These are phyloP conservation scores for Jimgerdemannia lactiflua DNA, from an alignment of 192 early-diverging fungal genomes.

Conservation along the genomic window DNA sequence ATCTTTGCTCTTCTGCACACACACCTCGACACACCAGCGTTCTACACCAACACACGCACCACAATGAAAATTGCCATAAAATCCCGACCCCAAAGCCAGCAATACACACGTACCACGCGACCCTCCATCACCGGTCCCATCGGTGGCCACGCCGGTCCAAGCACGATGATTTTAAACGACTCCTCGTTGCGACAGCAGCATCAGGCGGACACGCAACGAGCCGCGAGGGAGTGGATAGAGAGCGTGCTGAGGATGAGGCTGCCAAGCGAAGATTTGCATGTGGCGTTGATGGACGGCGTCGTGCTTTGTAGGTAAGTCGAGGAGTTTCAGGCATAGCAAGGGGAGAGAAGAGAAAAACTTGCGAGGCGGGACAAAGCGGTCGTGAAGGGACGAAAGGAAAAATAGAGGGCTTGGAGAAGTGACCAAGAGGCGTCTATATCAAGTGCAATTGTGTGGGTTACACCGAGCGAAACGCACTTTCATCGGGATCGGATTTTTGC, in stretches of 20 bases:
- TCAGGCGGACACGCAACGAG: background rate
- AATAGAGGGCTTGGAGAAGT: too few relatives aligned
- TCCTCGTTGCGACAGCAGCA: background rate
- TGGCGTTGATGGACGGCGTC: conserved; percentile 70
- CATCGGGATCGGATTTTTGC: too few relatives aligned
- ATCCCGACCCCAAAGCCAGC: background rate
- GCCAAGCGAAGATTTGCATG: conserved; percentile 51
- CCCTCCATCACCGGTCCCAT: background rate
- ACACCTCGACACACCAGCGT: background rate
- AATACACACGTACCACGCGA: background rate
- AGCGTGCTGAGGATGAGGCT: conserved; percentile 14
- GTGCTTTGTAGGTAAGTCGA: conserved; percentile 67
- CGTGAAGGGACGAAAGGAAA: too few relatives aligned
- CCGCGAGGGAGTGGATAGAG: background rate
- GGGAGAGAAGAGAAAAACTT: conserved; percentile 4
- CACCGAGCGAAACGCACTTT: background rate
- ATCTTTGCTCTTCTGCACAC: background rate
- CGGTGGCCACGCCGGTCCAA: background rate
- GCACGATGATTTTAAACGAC: background rate
- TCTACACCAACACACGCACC: background rate
- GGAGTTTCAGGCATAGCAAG: background rate
- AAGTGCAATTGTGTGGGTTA: background rate
- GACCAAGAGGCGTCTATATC: too few relatives aligned
- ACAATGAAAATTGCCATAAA: background rate
- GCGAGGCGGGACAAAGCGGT: background rate